These are phyloP conservation scores for Lablab purpureus DNA, from an alignment of 306 rosid genomes.

Conservation along the genomic window DNA sequence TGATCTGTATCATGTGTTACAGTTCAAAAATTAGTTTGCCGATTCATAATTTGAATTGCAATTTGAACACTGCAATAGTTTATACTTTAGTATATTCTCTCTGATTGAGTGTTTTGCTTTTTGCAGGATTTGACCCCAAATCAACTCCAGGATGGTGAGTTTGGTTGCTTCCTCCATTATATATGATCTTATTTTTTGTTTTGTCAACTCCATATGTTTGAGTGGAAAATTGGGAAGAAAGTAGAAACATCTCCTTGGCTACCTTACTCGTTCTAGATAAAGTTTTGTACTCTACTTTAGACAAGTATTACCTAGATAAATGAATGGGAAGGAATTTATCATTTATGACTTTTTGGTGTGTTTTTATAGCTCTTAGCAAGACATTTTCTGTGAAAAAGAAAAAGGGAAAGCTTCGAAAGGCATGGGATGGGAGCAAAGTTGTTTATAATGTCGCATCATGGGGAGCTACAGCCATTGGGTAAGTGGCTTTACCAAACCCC, in stretches of 20 bases:
- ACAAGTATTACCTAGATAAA: constrained; percentile 10
- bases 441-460: constrained; percentile 95
- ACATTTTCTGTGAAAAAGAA: constrained; percentile 89
- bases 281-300: constrained; percentile 18
- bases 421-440: constrained; percentile 99
- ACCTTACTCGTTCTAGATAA: constrained; percentile 18
- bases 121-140: constrained; percentile 92
- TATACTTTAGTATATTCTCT: not conserved
- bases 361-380: constrained; percentile 84
- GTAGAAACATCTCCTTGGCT: constrained; percentile 2
- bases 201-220: not conserved
- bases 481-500: constrained; percentile 35
- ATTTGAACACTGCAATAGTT: not conserved
- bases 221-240: constrained; percentile 30
- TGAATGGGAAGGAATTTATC: constrained; percentile 43
- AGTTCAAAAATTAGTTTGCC: not conserved
- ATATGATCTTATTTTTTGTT: not conserved
- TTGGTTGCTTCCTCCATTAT: constrained; percentile 24
- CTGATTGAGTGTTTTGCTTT: constrained; percentile 46
- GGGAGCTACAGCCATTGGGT: constrained; percentile 99
- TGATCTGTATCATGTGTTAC: not conserved
- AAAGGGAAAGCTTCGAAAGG: constrained; percentile 93
- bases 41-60: not conserved
- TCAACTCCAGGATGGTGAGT: constrained; percentile 92
- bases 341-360: constrained; percentile 23